phyloP scores from a whole-genome alignment of 1,139 yeast genomes.

The Yamadazyma conglobata region DNA sequence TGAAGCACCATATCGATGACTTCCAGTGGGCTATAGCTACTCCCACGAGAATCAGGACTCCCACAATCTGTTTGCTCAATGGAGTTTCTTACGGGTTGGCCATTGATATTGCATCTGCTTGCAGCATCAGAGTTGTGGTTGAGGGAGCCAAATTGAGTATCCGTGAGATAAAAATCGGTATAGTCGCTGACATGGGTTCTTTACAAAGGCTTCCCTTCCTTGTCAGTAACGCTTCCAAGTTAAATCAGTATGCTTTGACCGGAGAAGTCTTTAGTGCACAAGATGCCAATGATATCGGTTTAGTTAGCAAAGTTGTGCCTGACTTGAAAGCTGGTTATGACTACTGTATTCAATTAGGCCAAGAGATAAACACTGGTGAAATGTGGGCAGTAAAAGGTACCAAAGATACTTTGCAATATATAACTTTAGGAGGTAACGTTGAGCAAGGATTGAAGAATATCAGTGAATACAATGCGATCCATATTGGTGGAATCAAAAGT shows the following conservation, averaged over 20 bases:
- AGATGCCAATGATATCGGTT: constrained; percentile 58
- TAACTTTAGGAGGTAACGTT: constrained; percentile 44
- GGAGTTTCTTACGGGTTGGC: constrained; percentile 61
- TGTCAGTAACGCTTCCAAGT: constrained; percentile 54
- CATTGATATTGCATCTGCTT: constrained; percentile 59
- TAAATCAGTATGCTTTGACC: constrained; percentile 61
- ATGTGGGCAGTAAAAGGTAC: constrained; percentile 68
- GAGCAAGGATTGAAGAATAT: constrained; percentile 51
- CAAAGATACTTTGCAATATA: constrained; percentile 53
- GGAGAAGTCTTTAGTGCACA: constrained; percentile 54
- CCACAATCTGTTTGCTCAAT: constrained; percentile 47
- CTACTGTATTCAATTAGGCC: constrained; percentile 50
- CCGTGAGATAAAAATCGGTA: constrained; percentile 70
- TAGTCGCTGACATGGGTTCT: constrained; percentile 79
- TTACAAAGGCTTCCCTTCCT: constrained; percentile 63
- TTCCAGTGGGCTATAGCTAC: constrained; percentile 57
- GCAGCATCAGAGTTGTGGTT: constrained; percentile 56
- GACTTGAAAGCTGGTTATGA: constrained; percentile 49
- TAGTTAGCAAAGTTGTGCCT: constrained; percentile 46
- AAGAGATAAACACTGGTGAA: constrained; percentile 43
- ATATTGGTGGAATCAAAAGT: constrained; percentile 13
- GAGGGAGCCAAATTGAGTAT: constrained; percentile 55
- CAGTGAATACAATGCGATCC: constrained; percentile 50
- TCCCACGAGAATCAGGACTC: constrained; percentile 45
- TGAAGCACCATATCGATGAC: constrained; percentile 43